phyloP scores from a whole-genome alignment of 1,284 basidiomycete genomes.

The Malassezia caprae region DNA sequence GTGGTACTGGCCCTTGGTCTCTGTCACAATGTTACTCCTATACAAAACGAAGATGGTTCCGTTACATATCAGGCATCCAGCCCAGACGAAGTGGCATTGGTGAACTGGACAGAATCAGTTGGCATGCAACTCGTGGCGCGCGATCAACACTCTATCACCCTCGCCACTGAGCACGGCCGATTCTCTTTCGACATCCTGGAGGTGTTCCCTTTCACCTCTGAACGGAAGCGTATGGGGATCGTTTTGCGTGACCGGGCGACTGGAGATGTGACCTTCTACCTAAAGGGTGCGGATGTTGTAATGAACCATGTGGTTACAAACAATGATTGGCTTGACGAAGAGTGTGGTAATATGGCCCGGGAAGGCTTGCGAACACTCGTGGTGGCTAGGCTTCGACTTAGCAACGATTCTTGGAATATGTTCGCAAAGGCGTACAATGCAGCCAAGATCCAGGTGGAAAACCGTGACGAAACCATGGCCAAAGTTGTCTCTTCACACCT shows the following conservation, averaged over 20 bases:
- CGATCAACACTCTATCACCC: slow-evolving; percentile 70
- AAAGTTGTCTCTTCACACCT: slow-evolving; percentile 64
- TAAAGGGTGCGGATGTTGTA: slow-evolving; percentile 95
- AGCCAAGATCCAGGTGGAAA: slow-evolving; percentile 61
- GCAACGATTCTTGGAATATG: slow-evolving; percentile 59
- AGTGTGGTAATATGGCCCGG: slow-evolving; percentile 94
- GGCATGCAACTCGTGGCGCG: slow-evolving; percentile 77
- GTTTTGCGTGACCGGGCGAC: slow-evolving; percentile 68
- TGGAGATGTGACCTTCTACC: slow-evolving; percentile 75
- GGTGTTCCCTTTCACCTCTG: slow-evolving; percentile 91
- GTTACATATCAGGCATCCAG: slow-evolving; percentile 96
- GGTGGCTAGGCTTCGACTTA: slow-evolving; percentile 70
- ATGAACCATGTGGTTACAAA: slow-evolving; percentile 88
- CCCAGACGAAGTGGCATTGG: slow-evolving; percentile 97
- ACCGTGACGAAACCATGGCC: slow-evolving; percentile 67
- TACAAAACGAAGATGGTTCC: slow-evolving; percentile 82
- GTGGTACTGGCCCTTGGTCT: slow-evolving; percentile 84
- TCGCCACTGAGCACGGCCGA: slow-evolving; percentile 27
- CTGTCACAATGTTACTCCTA: slow-evolving; percentile 96
- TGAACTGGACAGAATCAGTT: slow-evolving; percentile 92
- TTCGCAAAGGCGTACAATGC: slow-evolving; percentile 69
- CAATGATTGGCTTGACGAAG: slow-evolving; percentile 98
- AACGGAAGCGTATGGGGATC: slow-evolving; percentile 98
- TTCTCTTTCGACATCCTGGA: slow-evolving; percentile 76
- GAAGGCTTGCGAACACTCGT: slow-evolving; percentile 92